Evolutionary conservation across 129 eudicot species (phyloP).

Genomic region (Flaveria robusta): DNA sequence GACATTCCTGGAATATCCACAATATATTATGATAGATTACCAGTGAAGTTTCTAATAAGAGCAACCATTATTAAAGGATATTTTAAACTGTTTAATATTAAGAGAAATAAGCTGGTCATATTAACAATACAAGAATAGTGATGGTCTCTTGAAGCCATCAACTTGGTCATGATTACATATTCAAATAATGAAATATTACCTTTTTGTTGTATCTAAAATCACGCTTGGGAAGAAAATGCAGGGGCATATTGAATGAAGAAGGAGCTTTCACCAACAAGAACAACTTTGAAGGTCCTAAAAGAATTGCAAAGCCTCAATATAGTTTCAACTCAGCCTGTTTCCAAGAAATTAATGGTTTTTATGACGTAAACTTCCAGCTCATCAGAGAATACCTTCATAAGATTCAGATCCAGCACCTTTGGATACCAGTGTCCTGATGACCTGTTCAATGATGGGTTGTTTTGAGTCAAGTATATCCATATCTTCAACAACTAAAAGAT

Average conservation of each 20-base stretch:
- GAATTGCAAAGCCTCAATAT: slow-evolving; percentile 20
- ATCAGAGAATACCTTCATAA: slow-evolving; percentile 61
- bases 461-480: too few relatives aligned
- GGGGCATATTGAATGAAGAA: slow-evolving; percentile 64
- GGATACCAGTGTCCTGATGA: slow-evolving; percentile 72
- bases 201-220: slow-evolving; percentile 67
- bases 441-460: slow-evolving; percentile 41
- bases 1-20: not conserved
- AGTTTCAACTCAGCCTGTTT: not conserved
- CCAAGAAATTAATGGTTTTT: not conserved
- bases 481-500: slow-evolving; percentile 1
- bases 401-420: slow-evolving; percentile 81
- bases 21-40: not conserved
- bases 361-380: slow-evolving; percentile 6
- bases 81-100: not conserved
- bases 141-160: slow-evolving; percentile 5
- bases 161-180: not conserved
- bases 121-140: not conserved
- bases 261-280: slow-evolving; percentile 86
- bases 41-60: not conserved
- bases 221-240: slow-evolving; percentile 92
- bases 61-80: not conserved
- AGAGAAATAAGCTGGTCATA: not conserved
- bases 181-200: slow-evolving; percentile 36
- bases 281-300: slow-evolving; percentile 77